Percentiles rank a stretch among this genome's conserved stretches.
phyloP scores from a whole-genome alignment of 108 stramenopile species.

The Cyclostephanos tholiformis region DNA sequence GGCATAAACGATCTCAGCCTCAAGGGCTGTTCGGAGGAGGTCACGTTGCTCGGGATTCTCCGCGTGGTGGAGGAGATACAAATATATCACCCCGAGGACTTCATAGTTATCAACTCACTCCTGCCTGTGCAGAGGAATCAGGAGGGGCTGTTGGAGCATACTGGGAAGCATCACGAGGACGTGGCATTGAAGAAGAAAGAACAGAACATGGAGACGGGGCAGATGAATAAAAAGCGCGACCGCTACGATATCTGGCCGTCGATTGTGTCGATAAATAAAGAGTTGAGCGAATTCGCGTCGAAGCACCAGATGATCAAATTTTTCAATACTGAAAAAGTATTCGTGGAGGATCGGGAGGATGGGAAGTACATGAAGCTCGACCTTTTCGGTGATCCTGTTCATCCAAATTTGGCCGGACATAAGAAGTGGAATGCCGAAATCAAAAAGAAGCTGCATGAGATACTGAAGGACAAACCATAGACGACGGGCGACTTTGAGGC shows the following conservation, averaged over 20 bases:
- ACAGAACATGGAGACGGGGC: slow-evolving; percentile 26
- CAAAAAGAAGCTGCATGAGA: slow-evolving; percentile 49
- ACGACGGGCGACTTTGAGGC: not conserved
- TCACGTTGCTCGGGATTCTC: slow-evolving; percentile 65
- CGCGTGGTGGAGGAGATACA: slow-evolving; percentile 66
- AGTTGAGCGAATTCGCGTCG: slow-evolving; percentile 64
- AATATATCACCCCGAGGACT: slow-evolving; percentile 39
- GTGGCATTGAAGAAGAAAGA: slow-evolving; percentile 45
- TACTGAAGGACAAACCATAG: slow-evolving; percentile 30
- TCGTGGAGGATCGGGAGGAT: slow-evolving; percentile 55
- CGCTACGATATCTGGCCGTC: slow-evolving; percentile 71
- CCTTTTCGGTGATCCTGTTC: slow-evolving; percentile 40
- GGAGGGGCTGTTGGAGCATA: slow-evolving; percentile 46
- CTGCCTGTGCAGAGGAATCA: slow-evolving; percentile 52
- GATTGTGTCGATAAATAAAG: slow-evolving; percentile 68
- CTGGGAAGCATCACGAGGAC: slow-evolving; percentile 38
- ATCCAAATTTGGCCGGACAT: slow-evolving; percentile 51
- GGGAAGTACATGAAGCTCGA: slow-evolving; percentile 42
- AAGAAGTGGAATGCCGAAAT: slow-evolving; percentile 52
- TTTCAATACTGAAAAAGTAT: slow-evolving; percentile 76
- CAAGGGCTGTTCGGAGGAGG: slow-evolving; percentile 70
- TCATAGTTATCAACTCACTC: slow-evolving; percentile 67
- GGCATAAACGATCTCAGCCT: slow-evolving; percentile 73
- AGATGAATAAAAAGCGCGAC: slow-evolving; percentile 37
- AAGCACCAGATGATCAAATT: slow-evolving; percentile 59